Evolutionary conservation across 208 protist genomes (phyloP).

Genomic region (Crithidia bombi): DNA sequence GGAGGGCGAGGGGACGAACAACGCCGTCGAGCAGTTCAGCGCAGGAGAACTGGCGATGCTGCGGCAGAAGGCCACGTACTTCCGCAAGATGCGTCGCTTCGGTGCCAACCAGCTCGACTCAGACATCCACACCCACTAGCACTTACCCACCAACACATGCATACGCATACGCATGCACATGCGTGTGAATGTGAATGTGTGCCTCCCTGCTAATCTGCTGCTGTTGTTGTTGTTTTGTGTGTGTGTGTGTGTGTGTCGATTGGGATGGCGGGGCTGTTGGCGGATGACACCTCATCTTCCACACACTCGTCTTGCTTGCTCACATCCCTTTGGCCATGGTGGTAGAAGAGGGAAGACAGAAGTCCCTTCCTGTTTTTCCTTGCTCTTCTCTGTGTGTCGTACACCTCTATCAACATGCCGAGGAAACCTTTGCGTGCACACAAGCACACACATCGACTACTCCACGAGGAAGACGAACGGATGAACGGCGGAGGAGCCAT

Average conservation of each 20-base stretch:
- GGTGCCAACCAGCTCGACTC: conserved; percentile 79
- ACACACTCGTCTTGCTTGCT: no score
- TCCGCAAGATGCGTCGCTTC: conserved; percentile 79
- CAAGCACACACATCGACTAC: no score
- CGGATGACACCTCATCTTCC: no score
- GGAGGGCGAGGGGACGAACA: conserved; percentile 30
- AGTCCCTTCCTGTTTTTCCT: not conserved
- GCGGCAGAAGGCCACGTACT: conserved; percentile 84
- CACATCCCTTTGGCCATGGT: no score
- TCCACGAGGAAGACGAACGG: no score
- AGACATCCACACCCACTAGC: conserved; percentile 77
- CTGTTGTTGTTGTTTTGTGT: no score
- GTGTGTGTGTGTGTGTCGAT: not conserved
- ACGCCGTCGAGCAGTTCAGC: conserved; percentile 54
- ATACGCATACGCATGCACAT: not conserved
- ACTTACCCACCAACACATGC: no score
- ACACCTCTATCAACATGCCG: no score
- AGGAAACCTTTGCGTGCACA: no score
- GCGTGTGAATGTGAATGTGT: not conserved
- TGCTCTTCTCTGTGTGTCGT: not conserved
- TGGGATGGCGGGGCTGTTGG: not conserved
- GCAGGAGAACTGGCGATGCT: conserved; percentile 77
- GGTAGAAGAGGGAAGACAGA: not conserved
- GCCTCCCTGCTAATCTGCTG: no score
- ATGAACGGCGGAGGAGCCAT: no score